Evolutionary conservation across 2,329 filamentous ascomycete species (phyloP).

Genomic region (Pseudocercospora vitis): DNA sequence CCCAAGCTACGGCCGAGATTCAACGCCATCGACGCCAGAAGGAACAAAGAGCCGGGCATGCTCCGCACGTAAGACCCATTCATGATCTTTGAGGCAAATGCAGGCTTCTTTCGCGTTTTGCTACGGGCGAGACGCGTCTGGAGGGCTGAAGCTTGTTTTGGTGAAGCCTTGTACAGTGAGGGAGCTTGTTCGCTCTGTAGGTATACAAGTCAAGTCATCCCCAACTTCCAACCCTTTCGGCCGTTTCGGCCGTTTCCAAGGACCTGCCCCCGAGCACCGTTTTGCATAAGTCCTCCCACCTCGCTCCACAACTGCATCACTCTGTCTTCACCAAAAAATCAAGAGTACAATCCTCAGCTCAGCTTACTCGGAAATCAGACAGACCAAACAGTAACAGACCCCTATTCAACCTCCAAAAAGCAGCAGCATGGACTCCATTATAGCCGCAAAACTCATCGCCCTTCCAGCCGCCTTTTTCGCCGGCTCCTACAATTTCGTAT

Average conservation of each 20-base stretch:
- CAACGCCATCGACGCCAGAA: not conserved
- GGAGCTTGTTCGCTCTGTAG: not conserved
- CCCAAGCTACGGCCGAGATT: not conserved
- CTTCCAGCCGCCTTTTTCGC: conserved; percentile 21
- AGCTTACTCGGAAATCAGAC: no score
- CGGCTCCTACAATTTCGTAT: conserved; percentile 22
- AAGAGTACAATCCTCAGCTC: no score
- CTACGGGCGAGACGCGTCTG: not conserved
- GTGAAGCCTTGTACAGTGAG: not conserved
- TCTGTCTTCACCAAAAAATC: not conserved
- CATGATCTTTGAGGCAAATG: not conserved
- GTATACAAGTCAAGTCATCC: not conserved
- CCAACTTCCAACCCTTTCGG: not conserved
- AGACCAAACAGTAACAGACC: no score
- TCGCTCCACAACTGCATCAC: not conserved
- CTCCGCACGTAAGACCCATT: not conserved
- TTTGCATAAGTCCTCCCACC: not conserved
- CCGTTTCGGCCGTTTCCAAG: not conserved
- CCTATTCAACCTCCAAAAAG: no score
- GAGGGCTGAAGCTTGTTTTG: not conserved
- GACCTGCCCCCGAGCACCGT: not conserved
- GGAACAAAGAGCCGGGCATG: not conserved
- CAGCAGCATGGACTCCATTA: not conserved
- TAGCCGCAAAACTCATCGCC: conserved; percentile 15
- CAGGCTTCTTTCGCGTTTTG: not conserved